Base-by-base conservation (phyloP, 257 asterid species). In the Handroanthus guayacan region DNA sequence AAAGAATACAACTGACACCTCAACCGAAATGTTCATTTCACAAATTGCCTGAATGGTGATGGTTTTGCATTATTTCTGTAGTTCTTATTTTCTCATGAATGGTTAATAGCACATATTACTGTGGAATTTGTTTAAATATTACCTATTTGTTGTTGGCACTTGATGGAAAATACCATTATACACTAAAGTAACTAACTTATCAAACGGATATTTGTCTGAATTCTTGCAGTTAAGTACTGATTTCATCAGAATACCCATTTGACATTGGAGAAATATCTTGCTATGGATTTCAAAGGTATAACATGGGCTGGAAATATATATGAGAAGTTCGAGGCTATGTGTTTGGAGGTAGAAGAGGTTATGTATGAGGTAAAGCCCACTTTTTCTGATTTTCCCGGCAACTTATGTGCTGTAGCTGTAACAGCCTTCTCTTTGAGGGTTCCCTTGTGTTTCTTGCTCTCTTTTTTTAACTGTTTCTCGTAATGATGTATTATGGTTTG, bases 321-420 rank as follows among this genome's bases (percentile, higher is more conserved):
- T 54, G 85, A 90, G 66, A 90, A 89, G 82, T 85, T 92, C 52
- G 96, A 92, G 85, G 87, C 92, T 34, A 87, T 92, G 96, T 89
- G 97, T 75, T 74, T 87, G 85, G 97, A 92, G 83, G 87, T 87
- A 81, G 96, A 94, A 83, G 97, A 92, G 77, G 91, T 77, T 77
- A 82, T 94, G 87, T 84, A 86, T 18, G 88, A 89, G 97, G 98
- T 94, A 75, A 71, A 58, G 5, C 43, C 55, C 73, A 41, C 43
- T 67, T 17, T 77, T 9, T 43, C 77, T 41, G 37, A 4, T 54
- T 55, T 43, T 10, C 44, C 48, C 20, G 61, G 67, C 75, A 36
- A 9, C 7, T 34, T 57, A 7, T 14, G 38, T 62, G 41, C 62
- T 34, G 47, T 45, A 48, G n/a, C 52, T 61, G 16, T 72, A 57